Percentiles rank a stretch among this genome's conserved stretches.
Evolutionary conservation across 2,329 filamentous ascomycete species (phyloP).

Genomic region (Dactylellina cionopaga): DNA sequence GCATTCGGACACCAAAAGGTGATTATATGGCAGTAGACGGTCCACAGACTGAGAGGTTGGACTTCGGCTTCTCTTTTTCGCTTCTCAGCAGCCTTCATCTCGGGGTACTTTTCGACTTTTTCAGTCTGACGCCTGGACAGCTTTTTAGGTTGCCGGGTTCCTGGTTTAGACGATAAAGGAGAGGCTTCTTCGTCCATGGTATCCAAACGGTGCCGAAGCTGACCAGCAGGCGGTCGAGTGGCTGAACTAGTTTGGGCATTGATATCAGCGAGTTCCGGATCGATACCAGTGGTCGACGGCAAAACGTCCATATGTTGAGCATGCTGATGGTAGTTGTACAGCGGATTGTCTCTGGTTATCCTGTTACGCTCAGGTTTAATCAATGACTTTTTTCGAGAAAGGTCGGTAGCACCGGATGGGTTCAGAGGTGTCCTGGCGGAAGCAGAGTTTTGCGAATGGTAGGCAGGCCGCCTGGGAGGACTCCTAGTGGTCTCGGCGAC

Average conservation of each 20-base stretch:
- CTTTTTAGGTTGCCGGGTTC: slow-evolving; percentile 60
- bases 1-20: slow-evolving; percentile 95
- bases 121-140: slow-evolving; percentile 50
- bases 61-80: slow-evolving; percentile 65
- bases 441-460: slow-evolving; percentile 34
- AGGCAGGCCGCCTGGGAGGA: slow-evolving; percentile 42
- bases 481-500: slow-evolving; percentile 50
- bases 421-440: slow-evolving; percentile 50
- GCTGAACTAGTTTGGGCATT: slow-evolving; percentile 68
- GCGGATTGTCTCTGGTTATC: slow-evolving; percentile 86
- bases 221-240: slow-evolving; percentile 61
- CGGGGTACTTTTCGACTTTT: slow-evolving; percentile 51
- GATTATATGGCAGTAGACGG: slow-evolving; percentile 89
- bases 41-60: slow-evolving; percentile 88
- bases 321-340: slow-evolving; percentile 95
- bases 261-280: slow-evolving; percentile 82
- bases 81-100: slow-evolving; percentile 63
- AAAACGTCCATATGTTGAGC: slow-evolving; percentile 86
- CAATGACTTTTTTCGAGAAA: slow-evolving; percentile 82
- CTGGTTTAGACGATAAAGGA: slow-evolving; percentile 55
- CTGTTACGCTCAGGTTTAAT: slow-evolving; percentile 87
- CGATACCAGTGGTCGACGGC: slow-evolving; percentile 91
- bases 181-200: slow-evolving; percentile 57
- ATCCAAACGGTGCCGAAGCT: slow-evolving; percentile 61
- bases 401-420: slow-evolving; percentile 59